These are phyloP conservation scores for Phytophthora brassicae DNA, from an alignment of 352 stramenopile species.

Conservation along the genomic window DNA sequence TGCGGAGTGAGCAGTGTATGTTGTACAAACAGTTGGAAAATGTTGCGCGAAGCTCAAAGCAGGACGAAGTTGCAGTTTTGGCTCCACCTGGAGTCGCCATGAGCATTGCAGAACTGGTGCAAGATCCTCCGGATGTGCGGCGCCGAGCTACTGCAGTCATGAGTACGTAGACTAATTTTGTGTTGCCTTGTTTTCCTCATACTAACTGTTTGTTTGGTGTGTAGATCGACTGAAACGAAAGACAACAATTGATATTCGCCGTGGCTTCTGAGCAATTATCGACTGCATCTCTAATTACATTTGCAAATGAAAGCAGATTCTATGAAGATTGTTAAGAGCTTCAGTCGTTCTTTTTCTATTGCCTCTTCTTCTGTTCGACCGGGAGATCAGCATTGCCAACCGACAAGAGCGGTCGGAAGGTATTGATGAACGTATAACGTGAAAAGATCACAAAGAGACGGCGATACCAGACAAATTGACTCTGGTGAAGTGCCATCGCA, in stretches of 20 bases:
- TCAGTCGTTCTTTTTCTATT: slow-evolving; percentile 13
- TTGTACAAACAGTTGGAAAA: slow-evolving; percentile 33
- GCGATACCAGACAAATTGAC: slow-evolving; percentile 97
- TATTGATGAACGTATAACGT: slow-evolving; percentile 95
- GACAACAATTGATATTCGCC: slow-evolving; percentile 45
- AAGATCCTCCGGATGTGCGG: slow-evolving; percentile 33
- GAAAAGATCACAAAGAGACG: slow-evolving; percentile 96
- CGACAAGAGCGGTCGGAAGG: slow-evolving; percentile 51
- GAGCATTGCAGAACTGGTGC: slow-evolving; percentile 25
- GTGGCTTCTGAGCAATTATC: slow-evolving; percentile 32
- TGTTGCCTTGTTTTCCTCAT: background rate
- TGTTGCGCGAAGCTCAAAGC: background rate
- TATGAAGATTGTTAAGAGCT: slow-evolving; percentile 1
- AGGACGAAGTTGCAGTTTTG: slow-evolving; percentile 1
- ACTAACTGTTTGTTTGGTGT: background rate
- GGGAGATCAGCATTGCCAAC: slow-evolving; percentile 28
- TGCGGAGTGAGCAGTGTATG: slow-evolving; percentile 44
- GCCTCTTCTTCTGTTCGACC: slow-evolving; percentile 33
- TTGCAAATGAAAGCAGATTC: slow-evolving; percentile 4
- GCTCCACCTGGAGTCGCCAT: background rate
- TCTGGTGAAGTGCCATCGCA: slow-evolving; percentile 91
- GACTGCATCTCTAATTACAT: background rate
- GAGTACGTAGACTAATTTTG: slow-evolving; percentile 21
- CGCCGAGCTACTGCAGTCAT: slow-evolving; percentile 27
- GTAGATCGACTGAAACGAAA: slow-evolving; percentile 41